phyloP scores from a whole-genome alignment of 2,329 filamentous ascomycete species.

The Calonectria multiphialidica region DNA sequence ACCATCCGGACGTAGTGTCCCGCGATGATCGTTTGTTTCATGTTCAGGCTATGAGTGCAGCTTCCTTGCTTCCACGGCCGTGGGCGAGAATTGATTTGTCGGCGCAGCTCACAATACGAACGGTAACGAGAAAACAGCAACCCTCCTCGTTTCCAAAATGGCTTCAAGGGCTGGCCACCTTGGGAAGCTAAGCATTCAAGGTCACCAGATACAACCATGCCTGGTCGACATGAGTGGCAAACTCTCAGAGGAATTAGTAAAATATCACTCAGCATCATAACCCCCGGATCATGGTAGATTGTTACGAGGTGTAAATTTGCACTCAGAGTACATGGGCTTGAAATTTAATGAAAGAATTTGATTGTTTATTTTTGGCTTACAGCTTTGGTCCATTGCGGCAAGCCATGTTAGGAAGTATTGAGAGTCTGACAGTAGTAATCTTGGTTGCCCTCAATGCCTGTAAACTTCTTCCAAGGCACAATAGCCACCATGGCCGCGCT shows the following conservation, averaged over 20 bases:
- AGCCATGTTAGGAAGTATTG: background rate
- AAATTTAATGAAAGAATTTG: background rate
- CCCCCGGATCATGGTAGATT: too few relatives aligned
- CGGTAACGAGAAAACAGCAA: background rate
- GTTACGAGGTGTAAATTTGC: background rate
- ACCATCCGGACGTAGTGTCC: conserved; percentile 2
- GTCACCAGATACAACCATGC: background rate
- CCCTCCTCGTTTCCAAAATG: background rate
- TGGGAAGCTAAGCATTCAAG: background rate
- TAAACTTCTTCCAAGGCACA: too few relatives aligned
- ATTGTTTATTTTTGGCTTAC: background rate
- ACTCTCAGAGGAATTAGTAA: background rate
- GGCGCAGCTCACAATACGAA: background rate
- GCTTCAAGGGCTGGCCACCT: background rate
- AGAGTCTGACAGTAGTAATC: background rate
- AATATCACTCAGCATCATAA: background rate
- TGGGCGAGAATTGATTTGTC: background rate
- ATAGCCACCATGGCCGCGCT: too few relatives aligned
- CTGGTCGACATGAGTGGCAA: background rate
- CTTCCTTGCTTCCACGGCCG: background rate
- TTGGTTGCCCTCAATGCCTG: too few relatives aligned
- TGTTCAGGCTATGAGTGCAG: background rate
- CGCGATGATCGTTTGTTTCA: conserved; percentile 5
- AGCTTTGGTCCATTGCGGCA: background rate
- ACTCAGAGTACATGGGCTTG: background rate